Base-by-base conservation (phyloP, 2,329 filamentous ascomycete genomes). In the Colletotrichum musicola region DNA sequence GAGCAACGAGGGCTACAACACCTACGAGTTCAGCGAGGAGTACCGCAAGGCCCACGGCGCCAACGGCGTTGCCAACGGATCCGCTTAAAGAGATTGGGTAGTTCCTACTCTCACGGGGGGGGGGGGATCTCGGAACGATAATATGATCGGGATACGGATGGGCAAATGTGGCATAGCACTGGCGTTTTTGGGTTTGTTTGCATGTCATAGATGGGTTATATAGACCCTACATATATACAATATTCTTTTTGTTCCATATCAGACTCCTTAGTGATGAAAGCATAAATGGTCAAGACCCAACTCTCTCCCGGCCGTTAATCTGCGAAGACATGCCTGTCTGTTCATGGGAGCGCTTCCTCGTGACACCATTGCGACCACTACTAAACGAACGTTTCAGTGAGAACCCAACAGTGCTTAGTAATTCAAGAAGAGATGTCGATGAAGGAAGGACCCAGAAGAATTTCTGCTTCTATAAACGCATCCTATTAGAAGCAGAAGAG, bases 1-100 rank as follows among this genome's bases (percentile, higher is more conserved):
- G 62, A 72, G 62, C 7, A 68, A 72, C 13, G 46, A 68, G 6
- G 75, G 75, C 1, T 78, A 78, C 14, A 77, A 76, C 35, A 77
- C 77, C 46, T 77, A 78, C 25, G 30, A 70, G 5, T 78, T 78
- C 9, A 76, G 74, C 40, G 55, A 73, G 14, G 71, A 72, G 18
- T 70, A 65, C 35, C 18, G 56, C 9, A 62, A 69, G 62, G 57
- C 62, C 16, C 53, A 68, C 64, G 53, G 38, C 27, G 42, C 46
- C 20, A 64, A 59, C 54, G 54, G 62, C 13, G 38, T 35, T n/a
- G 62, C 54, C 20, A 27, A 51, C 60, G 51, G 60, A n/a, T 58
- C 53, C 38, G 64, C 53, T 25, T 63, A 67, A 30, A 54, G 27
- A 5, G 16, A 12, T 58, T 12, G n/a, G 5, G 3, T 40, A 35